Conservation (phyloP, 805 yeast genomes). For the Candida vaughaniae region DNA sequence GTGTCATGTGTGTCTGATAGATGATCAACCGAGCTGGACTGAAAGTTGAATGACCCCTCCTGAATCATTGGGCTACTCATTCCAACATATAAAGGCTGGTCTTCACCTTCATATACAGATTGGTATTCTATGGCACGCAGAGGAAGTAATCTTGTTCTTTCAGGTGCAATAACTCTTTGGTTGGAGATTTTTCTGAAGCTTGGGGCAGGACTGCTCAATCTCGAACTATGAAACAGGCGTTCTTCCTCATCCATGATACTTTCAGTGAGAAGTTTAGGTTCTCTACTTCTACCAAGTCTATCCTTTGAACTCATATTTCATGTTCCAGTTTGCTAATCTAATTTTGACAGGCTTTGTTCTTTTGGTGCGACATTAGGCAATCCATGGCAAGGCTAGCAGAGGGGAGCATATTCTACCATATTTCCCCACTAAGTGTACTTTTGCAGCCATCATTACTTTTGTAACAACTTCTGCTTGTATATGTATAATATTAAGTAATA, state of each 20-base stretch:
- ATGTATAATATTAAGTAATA: no score
- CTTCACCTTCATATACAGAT: constrained; percentile 15
- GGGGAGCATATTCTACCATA: no score
- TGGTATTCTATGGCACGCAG: constrained; percentile 10
- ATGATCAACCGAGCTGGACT: no score
- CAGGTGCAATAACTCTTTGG: constrained; percentile 20
- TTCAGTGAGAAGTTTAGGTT: constrained; percentile 3
- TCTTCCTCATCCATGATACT: constrained; percentile 1
- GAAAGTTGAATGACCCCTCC: neutral
- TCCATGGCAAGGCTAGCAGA: no score
- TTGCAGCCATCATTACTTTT: no score
- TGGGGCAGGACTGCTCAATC: constrained; percentile 24
- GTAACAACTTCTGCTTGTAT: no score
- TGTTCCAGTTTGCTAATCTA: no score
- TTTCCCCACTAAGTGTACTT: no score
- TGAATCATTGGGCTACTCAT: constrained; percentile 1
- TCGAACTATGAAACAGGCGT: no score
- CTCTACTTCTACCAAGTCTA: constrained; percentile 1
- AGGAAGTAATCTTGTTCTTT: constrained; percentile 7
- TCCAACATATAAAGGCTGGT: constrained; percentile 13
- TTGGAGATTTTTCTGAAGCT: constrained; percentile 24
- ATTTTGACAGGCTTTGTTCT: no score
- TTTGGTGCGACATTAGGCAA: no score
- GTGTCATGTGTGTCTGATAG: no score
- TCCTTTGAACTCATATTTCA: constrained; percentile 6